Evolutionary conservation across 2,329 filamentous ascomycete species (phyloP), one percentile per base, ranked within the genome.

Genomic region (Ambrosiella beaveri): DNA sequence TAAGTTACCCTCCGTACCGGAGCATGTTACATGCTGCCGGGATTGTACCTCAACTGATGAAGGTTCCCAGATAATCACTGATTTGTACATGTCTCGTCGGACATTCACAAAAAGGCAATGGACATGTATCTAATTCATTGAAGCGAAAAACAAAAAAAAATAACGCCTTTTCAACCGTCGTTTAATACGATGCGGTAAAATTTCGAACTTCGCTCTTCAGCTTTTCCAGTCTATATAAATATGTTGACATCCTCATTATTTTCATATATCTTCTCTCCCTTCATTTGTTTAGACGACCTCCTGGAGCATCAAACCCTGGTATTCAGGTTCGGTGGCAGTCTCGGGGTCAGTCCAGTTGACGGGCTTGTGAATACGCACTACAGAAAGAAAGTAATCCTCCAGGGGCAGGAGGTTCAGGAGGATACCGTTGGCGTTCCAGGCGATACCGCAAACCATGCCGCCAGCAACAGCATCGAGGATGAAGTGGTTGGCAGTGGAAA

Each of bases 401-500:
- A 86, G 37, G 1, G 78, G 74, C 38, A 84, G 68, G 57, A 86
- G 66, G 66, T 86, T 86, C 57, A 85, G 69, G 58, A 87, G 66
- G 13, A 76, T 64, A 37, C 66, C 66, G 63, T 78, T 79, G 52
- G 68, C 67, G 58, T 75, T 68, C 83, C 84, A 87, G 0, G 81
- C 82, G 4, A 85, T 62, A 2, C 71, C 72, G 63, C 83, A 86
- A 2, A 87, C 81, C 38, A 77, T 65, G 5, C 81, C 79, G 12
- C 84, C 84, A 0, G 82, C 84, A 1, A 86, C 76, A 0, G 84
- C 84, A 65, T 87, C 84, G 6, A 87, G 75, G 53, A 86, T 75
- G 66, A 86, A 84, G 68, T 87, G 84, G 66, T 87, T 87, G 51
- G 84, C 84, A 0, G 84, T 86, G 2, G 84, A 79, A 27, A 86